phyloP scores from a whole-genome alignment of 441 rosid species.

The Adansonia grandidieri region DNA sequence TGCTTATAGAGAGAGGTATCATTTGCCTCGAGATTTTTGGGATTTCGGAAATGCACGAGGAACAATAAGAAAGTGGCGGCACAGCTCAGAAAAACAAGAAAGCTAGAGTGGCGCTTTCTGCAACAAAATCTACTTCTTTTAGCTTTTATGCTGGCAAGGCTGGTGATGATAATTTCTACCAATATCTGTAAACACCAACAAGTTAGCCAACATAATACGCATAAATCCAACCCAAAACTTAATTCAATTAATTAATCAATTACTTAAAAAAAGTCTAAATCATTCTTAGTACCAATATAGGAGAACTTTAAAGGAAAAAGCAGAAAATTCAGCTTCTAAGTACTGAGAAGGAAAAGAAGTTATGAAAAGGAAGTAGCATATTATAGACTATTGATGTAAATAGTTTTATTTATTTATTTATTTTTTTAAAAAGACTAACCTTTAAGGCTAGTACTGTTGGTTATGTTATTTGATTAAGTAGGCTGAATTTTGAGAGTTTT shows the following conservation, averaged over 20 bases:
- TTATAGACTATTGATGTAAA: neutral
- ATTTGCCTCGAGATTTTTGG: conserved; percentile 50
- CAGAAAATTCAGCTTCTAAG: conserved; percentile 25
- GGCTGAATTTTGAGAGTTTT: conserved; percentile 32
- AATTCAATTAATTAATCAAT: neutral
- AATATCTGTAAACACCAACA: conserved; percentile 30
- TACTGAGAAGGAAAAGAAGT: neutral
- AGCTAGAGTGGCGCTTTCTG: conserved; percentile 29
- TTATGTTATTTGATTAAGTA: conserved; percentile 12
- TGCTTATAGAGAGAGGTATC: conserved; percentile 30
- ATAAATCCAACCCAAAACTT: neutral
- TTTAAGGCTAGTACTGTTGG: conserved; percentile 17
- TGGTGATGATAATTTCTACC: conserved; percentile 6
- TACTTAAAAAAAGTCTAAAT: neutral
- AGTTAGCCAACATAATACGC: conserved; percentile 9
- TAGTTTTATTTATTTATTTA: neutral
- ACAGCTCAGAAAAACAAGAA: conserved; percentile 44
- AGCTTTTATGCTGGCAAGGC: neutral
- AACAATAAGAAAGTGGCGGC: conserved; percentile 42
- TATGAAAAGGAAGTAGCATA: neutral
- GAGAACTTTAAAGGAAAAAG: neutral
- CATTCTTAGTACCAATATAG: neutral
- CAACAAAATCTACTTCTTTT: neutral
- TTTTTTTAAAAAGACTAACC: neutral
- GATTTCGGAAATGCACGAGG: conserved; percentile 46